A percentile compares a stretch with the other conserved stretches of the same genome.
phyloP scores from a whole-genome alignment of 2,329 filamentous ascomycete species.

The Colletotrichum tropicicola region DNA sequence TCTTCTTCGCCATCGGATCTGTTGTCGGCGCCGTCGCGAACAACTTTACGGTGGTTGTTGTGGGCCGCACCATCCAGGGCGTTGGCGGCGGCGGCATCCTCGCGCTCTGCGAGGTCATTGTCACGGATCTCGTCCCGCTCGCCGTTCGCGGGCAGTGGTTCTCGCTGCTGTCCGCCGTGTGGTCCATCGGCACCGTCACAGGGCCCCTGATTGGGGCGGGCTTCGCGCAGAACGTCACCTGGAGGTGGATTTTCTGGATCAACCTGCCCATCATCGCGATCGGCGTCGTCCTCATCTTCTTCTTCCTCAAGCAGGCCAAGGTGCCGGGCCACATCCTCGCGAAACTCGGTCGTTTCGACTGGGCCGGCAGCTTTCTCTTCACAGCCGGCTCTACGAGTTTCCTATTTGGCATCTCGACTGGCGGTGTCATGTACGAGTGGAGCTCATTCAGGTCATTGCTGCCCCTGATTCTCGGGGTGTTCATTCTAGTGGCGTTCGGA shows the following conservation, averaged over 20 bases:
- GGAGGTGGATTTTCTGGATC: slow-evolving; percentile 74
- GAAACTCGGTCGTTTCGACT: slow-evolving; percentile 63
- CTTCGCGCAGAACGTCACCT: slow-evolving; percentile 59
- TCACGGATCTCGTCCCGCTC: slow-evolving; percentile 55
- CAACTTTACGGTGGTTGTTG: slow-evolving; percentile 46
- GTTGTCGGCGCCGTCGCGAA: slow-evolving; percentile 45
- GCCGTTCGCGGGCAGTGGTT: slow-evolving; percentile 51
- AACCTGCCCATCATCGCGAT: slow-evolving; percentile 66
- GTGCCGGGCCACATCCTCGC: slow-evolving; percentile 30
- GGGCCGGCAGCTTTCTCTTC: slow-evolving; percentile 69
- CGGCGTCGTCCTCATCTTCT: slow-evolving; percentile 52
- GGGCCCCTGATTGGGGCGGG: slow-evolving; percentile 63
- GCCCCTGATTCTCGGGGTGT: slow-evolving; percentile 64
- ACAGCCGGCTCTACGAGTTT: slow-evolving; percentile 66
- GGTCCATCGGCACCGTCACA: slow-evolving; percentile 63
- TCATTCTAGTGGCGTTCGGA: slow-evolving; percentile 59
- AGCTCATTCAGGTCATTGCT: slow-evolving; percentile 68
- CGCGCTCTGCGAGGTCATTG: slow-evolving; percentile 53
- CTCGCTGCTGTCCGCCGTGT: slow-evolving; percentile 51
- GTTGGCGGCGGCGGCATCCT: slow-evolving; percentile 61
- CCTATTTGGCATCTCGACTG: slow-evolving; percentile 71
- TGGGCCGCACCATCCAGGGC: slow-evolving; percentile 60
- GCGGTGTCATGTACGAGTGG: slow-evolving; percentile 74
- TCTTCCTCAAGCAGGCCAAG: slow-evolving; percentile 53
- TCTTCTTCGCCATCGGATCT: slow-evolving; percentile 51